phyloP scores from a whole-genome alignment of 176 grass and related monocot species.

The Eremochloa ophiuroides region DNA sequence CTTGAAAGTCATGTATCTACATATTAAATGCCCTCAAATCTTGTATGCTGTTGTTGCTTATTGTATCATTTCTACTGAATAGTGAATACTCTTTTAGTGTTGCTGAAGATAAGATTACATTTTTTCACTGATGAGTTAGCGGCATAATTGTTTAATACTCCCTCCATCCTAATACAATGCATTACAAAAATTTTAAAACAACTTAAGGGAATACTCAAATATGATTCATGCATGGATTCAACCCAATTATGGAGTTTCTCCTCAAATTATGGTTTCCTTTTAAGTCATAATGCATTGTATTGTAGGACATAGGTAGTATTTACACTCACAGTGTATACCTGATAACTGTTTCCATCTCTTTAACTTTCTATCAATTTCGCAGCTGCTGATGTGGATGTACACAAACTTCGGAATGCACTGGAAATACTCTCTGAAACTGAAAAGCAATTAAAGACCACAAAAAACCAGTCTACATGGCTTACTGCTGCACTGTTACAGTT shows the following conservation, averaged over 20 bases:
- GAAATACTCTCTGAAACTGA: conserved; percentile 98
- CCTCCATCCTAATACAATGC: neutral
- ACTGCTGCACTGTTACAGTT: conserved; percentile 93
- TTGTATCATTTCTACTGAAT: conserved; percentile 29
- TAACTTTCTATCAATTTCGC: conserved; percentile 15
- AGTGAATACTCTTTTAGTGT: conserved; percentile 32
- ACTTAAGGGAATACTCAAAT: neutral
- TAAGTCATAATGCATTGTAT: neutral
- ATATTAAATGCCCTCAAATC: neutral
- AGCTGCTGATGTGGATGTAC: conserved; percentile 60
- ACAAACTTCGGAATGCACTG: conserved; percentile 73
- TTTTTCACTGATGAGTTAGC: neutral
- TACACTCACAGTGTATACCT: neutral
- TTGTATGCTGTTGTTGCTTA: conserved; percentile 7
- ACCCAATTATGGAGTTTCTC: neutral
- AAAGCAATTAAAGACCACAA: conserved; percentile 85
- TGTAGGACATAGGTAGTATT: neutral
- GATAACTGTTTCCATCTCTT: neutral
- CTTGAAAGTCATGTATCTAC: neutral
- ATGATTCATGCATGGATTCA: neutral
- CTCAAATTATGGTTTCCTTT: neutral
- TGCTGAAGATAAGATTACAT: neutral
- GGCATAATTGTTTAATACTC: neutral
- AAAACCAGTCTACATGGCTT: conserved; percentile 90
- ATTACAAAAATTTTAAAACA: neutral